These are phyloP conservation scores for Termitomyces sp. DNA, from an alignment of 768 basidiomycete species.

Conservation along the genomic window DNA sequence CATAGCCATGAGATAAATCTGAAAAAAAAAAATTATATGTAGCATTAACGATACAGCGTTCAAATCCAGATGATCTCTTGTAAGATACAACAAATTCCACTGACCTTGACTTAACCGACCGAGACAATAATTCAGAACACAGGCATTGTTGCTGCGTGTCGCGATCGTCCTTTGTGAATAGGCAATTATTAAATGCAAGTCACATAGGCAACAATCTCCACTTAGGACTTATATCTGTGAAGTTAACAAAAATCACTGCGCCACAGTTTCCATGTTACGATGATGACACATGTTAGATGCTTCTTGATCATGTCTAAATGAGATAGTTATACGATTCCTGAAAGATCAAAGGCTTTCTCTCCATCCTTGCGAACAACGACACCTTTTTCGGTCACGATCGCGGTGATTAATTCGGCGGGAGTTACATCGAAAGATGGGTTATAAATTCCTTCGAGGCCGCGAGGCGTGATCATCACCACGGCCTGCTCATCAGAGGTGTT, in stretches of 20 bases:
- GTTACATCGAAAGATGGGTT: slow-evolving; percentile 98
- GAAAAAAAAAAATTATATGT: not conserved
- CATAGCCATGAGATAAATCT: not conserved
- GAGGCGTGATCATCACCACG: slow-evolving; percentile 82
- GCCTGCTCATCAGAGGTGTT: slow-evolving; percentile 51
- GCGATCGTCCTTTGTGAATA: too few species aligned
- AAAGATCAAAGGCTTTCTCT: slow-evolving; percentile 59
- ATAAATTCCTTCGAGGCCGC: slow-evolving; percentile 62
- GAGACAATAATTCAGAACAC: too few species aligned
- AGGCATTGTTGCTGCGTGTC: too few species aligned
- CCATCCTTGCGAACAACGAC: slow-evolving; percentile 74
- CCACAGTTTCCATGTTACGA: not conserved
- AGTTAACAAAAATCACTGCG: not conserved
- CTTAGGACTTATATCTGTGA: too few species aligned
- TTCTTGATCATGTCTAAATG: not conserved
- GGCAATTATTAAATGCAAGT: too few species aligned
- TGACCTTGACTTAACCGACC: not conserved
- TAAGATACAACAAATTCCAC: not conserved
- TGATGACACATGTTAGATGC: not conserved
- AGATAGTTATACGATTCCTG: slow-evolving; percentile 40
- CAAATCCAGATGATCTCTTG: not conserved
- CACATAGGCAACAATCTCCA: too few species aligned
- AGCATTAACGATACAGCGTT: not conserved
- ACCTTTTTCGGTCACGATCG: slow-evolving; percentile 93
- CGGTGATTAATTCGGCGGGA: slow-evolving; percentile 89